These are phyloP conservation scores for Sugiyamaella smithiae DNA, from an alignment of 805 yeast species.

Conservation along the genomic window DNA sequence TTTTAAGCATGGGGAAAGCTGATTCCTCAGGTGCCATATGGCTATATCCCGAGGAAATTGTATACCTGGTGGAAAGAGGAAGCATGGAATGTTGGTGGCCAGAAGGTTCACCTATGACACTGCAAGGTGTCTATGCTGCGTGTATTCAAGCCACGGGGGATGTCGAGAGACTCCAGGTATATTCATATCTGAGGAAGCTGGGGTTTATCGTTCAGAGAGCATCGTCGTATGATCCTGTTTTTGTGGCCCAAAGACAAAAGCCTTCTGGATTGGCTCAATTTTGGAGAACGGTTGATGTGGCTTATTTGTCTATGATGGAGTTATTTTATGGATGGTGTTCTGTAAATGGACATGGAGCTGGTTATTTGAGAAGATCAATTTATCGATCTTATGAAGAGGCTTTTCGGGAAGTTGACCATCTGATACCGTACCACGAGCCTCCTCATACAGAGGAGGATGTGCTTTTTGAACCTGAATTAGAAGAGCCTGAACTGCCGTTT, in stretches of 20 bases:
- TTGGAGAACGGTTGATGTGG: background rate
- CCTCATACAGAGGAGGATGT: background rate
- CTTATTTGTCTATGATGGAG: background rate
- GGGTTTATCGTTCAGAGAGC: constrained; percentile 64
- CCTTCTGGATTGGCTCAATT: background rate
- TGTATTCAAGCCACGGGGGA: constrained; percentile 43
- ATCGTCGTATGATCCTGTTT: constrained; percentile 7
- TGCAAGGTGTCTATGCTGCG: constrained; percentile 62
- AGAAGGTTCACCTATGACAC: constrained; percentile 45
- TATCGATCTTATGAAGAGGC: constrained; percentile 21
- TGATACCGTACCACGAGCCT: constrained; percentile 24
- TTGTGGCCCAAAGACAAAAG: constrained; percentile 1
- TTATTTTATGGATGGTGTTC: background rate
- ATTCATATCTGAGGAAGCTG: constrained; percentile 67
- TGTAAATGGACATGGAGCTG: background rate
- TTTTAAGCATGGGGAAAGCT: constrained; percentile 67
- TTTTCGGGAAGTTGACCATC: constrained; percentile 24
- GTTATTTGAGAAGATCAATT: constrained; percentile 1
- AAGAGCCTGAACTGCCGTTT: constrained; percentile 24
- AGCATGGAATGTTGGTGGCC: constrained; percentile 40
- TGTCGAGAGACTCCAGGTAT: constrained; percentile 61
- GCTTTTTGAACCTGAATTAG: background rate
- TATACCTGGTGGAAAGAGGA: constrained; percentile 83
- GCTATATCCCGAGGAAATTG: constrained; percentile 63
- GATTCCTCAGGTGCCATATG: constrained; percentile 48